phyloP scores from a whole-genome alignment of 257 asterid genomes.

The Penstemon davidsonii region DNA sequence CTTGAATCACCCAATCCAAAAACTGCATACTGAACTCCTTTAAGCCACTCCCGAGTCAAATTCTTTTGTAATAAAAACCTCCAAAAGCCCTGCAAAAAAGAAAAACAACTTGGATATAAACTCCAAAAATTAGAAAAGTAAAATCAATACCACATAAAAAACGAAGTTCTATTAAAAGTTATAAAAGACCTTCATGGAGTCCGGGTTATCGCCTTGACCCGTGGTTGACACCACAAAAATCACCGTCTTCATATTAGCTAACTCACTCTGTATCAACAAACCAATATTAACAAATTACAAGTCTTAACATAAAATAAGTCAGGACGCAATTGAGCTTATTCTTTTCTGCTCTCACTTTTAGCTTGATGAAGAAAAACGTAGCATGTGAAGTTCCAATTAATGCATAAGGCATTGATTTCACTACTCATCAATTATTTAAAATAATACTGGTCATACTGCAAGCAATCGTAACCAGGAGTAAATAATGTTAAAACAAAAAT shows the following conservation, averaged over 20 bases:
- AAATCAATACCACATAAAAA: slow-evolving; percentile 20
- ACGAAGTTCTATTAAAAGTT: slow-evolving; percentile 4
- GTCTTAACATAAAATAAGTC: slow-evolving; percentile 7
- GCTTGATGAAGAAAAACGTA: slow-evolving; percentile 7
- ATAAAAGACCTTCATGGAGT: slow-evolving; percentile 75
- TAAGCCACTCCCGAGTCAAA: slow-evolving; percentile 71
- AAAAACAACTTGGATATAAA: slow-evolving; percentile 12
- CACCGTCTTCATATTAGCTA: slow-evolving; percentile 53
- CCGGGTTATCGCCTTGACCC: slow-evolving; percentile 97
- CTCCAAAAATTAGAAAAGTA: not conserved
- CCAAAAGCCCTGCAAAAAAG: slow-evolving; percentile 74
- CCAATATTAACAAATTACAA: slow-evolving; percentile 3
- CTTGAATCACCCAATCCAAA: slow-evolving; percentile 98
- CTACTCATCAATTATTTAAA: not conserved
- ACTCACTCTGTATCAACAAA: slow-evolving; percentile 47
- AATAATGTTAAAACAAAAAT: too few species aligned
- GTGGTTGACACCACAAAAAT: slow-evolving; percentile 93
- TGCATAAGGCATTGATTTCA: slow-evolving; percentile 8
- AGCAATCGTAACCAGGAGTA: too few species aligned
- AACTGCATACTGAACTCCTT: slow-evolving; percentile 82
- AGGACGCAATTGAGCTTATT: not conserved
- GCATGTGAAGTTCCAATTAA: not conserved
- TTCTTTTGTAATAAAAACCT: slow-evolving; percentile 81
- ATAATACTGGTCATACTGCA: too few species aligned
- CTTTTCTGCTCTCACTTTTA: not conserved